phyloP scores from a whole-genome alignment of 2,329 filamentous ascomycete genomes.

The Cordyceps cicadae region DNA sequence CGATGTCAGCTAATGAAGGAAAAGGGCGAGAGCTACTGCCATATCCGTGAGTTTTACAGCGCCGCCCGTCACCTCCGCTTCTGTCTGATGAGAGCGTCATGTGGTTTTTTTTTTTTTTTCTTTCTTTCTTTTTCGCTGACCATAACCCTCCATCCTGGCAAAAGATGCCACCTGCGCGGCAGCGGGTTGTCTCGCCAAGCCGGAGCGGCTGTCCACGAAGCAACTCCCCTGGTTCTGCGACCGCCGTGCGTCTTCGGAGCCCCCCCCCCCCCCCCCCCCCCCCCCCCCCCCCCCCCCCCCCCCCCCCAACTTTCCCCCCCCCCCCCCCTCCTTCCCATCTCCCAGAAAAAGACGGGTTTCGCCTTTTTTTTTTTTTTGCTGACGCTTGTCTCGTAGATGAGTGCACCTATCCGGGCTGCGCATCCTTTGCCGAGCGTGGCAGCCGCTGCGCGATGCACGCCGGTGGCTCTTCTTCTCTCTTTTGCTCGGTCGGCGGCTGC shows the following conservation, averaged over 20 bases:
- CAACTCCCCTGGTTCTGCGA: conserved; percentile 1
- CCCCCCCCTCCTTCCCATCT: no score
- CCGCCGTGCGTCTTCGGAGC: conserved; percentile 2
- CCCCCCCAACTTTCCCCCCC: no score
- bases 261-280: no score
- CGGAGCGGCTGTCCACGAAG: neutral
- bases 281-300: no score
- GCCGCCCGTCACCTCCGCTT: neutral
- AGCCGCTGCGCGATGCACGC: neutral
- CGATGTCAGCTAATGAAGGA: neutral
- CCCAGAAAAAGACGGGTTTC: neutral
- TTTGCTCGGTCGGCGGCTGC: neutral
- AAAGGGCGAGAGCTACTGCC: neutral
- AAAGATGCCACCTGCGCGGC: conserved; percentile 1
- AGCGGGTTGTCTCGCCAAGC: neutral
- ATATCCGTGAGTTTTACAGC: neutral
- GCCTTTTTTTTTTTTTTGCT: neutral
- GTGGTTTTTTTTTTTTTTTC: no score
- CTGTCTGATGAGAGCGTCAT: neutral
- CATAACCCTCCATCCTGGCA: no score
- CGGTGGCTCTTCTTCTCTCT: neutral
- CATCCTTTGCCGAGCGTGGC: neutral
- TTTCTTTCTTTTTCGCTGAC: no score
- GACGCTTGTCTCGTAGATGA: neutral
- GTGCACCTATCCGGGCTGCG: neutral